A percentile compares a stretch with the other conserved stretches of the same genome.
phyloP scores from a whole-genome alignment of 352 stramenopile genomes.

The Thraustochytrium striatum region DNA sequence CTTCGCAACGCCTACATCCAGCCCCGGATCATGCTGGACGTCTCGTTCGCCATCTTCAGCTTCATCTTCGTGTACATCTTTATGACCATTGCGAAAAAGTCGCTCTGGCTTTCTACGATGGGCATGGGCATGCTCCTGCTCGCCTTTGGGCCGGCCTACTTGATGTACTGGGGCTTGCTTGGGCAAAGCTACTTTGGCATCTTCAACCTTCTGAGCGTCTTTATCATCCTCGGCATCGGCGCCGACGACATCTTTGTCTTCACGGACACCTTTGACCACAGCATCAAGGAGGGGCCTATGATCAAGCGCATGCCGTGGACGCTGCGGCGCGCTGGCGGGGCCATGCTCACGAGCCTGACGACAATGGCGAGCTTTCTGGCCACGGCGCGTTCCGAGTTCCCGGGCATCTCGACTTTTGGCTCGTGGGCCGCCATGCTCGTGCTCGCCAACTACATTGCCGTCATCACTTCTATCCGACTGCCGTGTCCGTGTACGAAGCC shows the following conservation, averaged over 20 bases:
- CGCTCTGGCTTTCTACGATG: neutral
- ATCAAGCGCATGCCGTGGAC: neutral
- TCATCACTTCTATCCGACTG: neutral
- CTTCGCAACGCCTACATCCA: neutral
- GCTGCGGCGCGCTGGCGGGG: neutral
- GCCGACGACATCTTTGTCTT: conserved; percentile 50
- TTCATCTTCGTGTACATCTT: conserved; percentile 23
- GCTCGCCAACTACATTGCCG: conserved; percentile 10
- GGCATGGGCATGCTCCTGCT: conserved; percentile 33
- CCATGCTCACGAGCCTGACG: conserved; percentile 36
- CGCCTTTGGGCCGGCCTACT: conserved; percentile 6
- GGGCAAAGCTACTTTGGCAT: conserved; percentile 27
- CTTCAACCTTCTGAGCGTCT: conserved; percentile 46
- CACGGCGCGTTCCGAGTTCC: conserved; percentile 20
- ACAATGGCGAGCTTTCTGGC: conserved; percentile 21
- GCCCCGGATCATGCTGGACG: neutral
- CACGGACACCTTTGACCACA: conserved; percentile 37
- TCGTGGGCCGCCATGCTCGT: conserved; percentile 13
- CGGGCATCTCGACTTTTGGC: conserved; percentile 25
- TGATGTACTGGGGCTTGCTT: conserved; percentile 39
- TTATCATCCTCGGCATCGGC: conserved; percentile 49
- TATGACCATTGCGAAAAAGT: neutral
- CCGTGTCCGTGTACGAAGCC: neutral
- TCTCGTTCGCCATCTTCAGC: neutral
- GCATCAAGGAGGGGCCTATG: neutral